Conservation (phyloP, 202 grass and related monocot species). For the Setaria italica region DNA sequence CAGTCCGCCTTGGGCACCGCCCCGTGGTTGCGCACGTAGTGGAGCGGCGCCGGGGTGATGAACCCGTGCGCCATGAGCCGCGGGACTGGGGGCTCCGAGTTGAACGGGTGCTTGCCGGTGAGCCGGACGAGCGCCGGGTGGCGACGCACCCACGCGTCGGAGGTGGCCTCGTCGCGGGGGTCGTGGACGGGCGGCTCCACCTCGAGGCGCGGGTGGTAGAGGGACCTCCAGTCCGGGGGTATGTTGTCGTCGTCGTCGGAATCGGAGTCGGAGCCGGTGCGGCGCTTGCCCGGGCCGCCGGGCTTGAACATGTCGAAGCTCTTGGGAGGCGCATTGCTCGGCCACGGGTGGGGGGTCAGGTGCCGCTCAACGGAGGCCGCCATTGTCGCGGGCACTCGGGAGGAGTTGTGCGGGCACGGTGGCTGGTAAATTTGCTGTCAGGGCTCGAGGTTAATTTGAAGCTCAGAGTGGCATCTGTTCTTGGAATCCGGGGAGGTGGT, state of each 20-base stretch:
- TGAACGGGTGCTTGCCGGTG: constrained; percentile 88
- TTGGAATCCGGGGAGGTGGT: constrained; percentile 46
- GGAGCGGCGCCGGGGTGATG: constrained; percentile 83
- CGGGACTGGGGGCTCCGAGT: constrained; percentile 74
- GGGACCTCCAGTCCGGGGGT: constrained; percentile 52
- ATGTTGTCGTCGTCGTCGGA: constrained; percentile 42
- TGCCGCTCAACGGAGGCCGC: constrained; percentile 66
- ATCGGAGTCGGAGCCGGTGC: not conserved
- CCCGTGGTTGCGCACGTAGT: constrained; percentile 97
- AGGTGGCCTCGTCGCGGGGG: constrained; percentile 69
- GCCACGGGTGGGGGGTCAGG: constrained; percentile 43
- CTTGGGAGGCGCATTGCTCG: constrained; percentile 45
- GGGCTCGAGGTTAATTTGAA: not conserved
- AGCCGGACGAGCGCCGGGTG: constrained; percentile 82
- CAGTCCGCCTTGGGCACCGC: constrained; percentile 60
- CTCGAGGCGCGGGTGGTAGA: constrained; percentile 56
- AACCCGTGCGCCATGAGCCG: constrained; percentile 88
- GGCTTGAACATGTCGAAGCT: constrained; percentile 56
- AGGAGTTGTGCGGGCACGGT: not conserved
- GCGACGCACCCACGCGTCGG: constrained; percentile 75
- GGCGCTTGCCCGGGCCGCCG: not conserved
- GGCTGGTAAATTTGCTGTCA: not conserved
- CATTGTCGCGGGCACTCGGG: constrained; percentile 42
- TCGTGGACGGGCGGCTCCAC: constrained; percentile 69
- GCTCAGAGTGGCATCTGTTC: constrained; percentile 44